phyloP scores from a whole-genome alignment of 306 rosid species.

The Cicer chorassanicum region DNA sequence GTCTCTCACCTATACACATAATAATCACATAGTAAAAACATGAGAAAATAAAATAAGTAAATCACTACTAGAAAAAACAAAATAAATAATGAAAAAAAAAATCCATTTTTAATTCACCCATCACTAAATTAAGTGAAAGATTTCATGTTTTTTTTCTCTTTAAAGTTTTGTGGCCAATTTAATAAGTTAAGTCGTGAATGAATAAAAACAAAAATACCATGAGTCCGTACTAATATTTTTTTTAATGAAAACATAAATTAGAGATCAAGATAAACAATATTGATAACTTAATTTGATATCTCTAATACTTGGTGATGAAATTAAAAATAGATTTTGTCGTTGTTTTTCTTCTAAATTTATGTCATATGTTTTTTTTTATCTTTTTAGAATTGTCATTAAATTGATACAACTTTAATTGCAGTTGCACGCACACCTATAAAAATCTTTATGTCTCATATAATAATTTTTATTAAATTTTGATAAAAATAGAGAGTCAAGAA shows the following conservation, averaged over 20 bases:
- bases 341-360: background rate
- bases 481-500: background rate
- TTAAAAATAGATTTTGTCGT: background rate
- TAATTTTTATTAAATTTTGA: background rate
- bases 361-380: no score
- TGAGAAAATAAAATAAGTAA: background rate
- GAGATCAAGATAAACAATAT: no score
- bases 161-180: no score
- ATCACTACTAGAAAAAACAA: no score
- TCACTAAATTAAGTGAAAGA: no score
- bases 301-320: background rate
- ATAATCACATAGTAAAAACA: background rate
- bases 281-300: no score
- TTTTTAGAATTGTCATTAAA: background rate
- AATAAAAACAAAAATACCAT: no score
- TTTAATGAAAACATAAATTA: background rate
- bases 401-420: background rate
- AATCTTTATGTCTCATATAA: background rate
- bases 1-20: conserved; percentile 60
- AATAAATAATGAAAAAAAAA: no score
- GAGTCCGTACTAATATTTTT: no score
- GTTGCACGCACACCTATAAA: background rate
- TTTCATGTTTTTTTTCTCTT: no score
- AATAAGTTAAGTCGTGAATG: no score
- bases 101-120: no score